Evolutionary conservation across 768 basidiomycete genomes (phyloP).

Genomic region (Lactarius hengduanensis): DNA sequence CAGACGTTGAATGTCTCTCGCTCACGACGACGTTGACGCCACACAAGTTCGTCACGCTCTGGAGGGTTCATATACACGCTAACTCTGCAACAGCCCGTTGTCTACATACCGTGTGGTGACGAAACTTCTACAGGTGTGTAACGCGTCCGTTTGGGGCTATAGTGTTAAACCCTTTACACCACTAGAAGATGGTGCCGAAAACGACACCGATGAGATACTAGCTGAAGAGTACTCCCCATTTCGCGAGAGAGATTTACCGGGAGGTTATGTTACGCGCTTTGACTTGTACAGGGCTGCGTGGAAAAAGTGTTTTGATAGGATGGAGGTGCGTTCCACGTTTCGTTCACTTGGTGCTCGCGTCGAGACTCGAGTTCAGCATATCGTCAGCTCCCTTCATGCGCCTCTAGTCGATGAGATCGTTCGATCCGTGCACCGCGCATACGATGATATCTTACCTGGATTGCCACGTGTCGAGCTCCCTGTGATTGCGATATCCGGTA

Average conservation of each 20-base stretch:
- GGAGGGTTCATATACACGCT: not conserved
- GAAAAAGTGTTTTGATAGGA: slow-evolving; percentile 24
- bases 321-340: slow-evolving; percentile 20
- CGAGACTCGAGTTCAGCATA: slow-evolving; percentile 16
- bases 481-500: slow-evolving; percentile 27
- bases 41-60: slow-evolving; percentile 19
- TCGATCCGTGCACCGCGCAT: slow-evolving; percentile 25
- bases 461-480: slow-evolving; percentile 30
- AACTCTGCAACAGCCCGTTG: slow-evolving; percentile 16
- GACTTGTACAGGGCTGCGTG: slow-evolving; percentile 26
- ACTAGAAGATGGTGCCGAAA: slow-evolving; percentile 1
- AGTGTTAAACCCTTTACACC: not conserved
- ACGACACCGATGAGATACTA: slow-evolving; percentile 4
- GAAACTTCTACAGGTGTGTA: slow-evolving; percentile 14
- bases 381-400: slow-evolving; percentile 21
- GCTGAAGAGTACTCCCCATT: slow-evolving; percentile 22
- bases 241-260: slow-evolving; percentile 26
- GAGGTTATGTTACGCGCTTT: slow-evolving; percentile 22
- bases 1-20: slow-evolving; percentile 12
- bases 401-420: slow-evolving; percentile 25
- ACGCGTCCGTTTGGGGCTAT: not conserved
- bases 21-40: slow-evolving; percentile 23
- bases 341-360: not conserved
- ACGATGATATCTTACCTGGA: slow-evolving; percentile 27
- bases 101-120: slow-evolving; percentile 25